phyloP scores from a whole-genome alignment of 2,329 filamentous ascomycete species.

The Sphaerulina musiva region DNA sequence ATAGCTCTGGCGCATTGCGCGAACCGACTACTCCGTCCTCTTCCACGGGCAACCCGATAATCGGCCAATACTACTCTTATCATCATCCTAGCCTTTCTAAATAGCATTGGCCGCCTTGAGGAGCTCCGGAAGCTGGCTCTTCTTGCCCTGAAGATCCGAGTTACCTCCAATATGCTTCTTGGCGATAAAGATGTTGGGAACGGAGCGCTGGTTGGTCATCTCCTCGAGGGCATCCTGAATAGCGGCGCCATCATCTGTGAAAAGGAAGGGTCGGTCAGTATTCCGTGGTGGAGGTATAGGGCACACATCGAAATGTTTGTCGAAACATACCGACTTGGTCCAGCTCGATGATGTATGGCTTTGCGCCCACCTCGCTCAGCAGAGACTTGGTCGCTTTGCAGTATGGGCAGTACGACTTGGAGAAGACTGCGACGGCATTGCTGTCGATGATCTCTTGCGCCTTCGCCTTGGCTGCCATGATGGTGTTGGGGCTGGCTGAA shows the following conservation, averaged over 20 bases:
- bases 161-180: slow-evolving; percentile 94
- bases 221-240: slow-evolving; percentile 78
- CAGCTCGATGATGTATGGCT: slow-evolving; percentile 71
- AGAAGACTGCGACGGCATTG: slow-evolving; percentile 83
- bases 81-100: slow-evolving; percentile 34
- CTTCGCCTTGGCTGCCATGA: slow-evolving; percentile 78
- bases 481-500: slow-evolving; percentile 53
- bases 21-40: neutral
- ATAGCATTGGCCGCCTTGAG: slow-evolving; percentile 59
- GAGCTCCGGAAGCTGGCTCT: slow-evolving; percentile 56
- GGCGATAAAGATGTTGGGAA: slow-evolving; percentile 92
- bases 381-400: slow-evolving; percentile 73
- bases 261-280: neutral
- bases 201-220: slow-evolving; percentile 76
- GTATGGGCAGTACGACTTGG: slow-evolving; percentile 95
- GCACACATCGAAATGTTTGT: too few species aligned
- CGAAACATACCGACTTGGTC: slow-evolving; percentile 67
- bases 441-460: slow-evolving; percentile 81
- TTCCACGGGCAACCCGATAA: neutral
- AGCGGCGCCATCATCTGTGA: slow-evolving; percentile 67
- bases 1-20: too few species aligned
- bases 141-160: slow-evolving; percentile 71
- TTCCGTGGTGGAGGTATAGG: too few species aligned
- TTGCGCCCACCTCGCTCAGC: slow-evolving; percentile 62
- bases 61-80: neutral